These are phyloP conservation scores for Pythium rhizo-oryzae DNA, from an alignment of 352 stramenopile genomes.

Conservation along the genomic window DNA sequence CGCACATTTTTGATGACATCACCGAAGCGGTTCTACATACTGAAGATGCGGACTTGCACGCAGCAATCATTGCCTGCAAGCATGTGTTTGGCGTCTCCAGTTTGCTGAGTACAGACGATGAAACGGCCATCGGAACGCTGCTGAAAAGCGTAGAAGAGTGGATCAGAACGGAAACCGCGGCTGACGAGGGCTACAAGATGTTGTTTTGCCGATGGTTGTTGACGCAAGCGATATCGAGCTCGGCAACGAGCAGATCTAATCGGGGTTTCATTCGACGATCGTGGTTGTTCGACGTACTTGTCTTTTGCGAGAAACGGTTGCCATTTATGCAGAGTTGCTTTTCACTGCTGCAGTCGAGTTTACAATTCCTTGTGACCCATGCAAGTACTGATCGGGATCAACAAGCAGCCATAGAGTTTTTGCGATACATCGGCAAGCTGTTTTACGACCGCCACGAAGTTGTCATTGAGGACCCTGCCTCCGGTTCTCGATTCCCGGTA, in stretches of 20 bases:
- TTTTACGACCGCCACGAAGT: slow-evolving; percentile 35
- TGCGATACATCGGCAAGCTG: slow-evolving; percentile 15
- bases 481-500: slow-evolving; percentile 19
- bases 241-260: neutral
- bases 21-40: neutral
- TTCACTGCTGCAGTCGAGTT: slow-evolving; percentile 30
- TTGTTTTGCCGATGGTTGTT: slow-evolving; percentile 28
- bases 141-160: slow-evolving; percentile 7
- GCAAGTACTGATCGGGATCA: slow-evolving; percentile 22
- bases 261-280: slow-evolving; percentile 28
- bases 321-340: slow-evolving; percentile 37
- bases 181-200: neutral
- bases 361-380: slow-evolving; percentile 1
- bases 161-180: neutral
- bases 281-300: slow-evolving; percentile 67
- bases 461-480: slow-evolving; percentile 25
- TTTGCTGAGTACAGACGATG: slow-evolving; percentile 21
- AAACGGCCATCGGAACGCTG: slow-evolving; percentile 3
- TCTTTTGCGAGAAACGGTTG: slow-evolving; percentile 40
- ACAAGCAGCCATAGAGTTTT: slow-evolving; percentile 5
- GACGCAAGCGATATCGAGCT: neutral
- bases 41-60: slow-evolving; percentile 3
- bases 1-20: neutral
- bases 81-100: slow-evolving; percentile 27
- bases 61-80: slow-evolving; percentile 15